phyloP scores from a whole-genome alignment of 2,329 filamentous ascomycete genomes.

The Penicillium aurantiogriseum region DNA sequence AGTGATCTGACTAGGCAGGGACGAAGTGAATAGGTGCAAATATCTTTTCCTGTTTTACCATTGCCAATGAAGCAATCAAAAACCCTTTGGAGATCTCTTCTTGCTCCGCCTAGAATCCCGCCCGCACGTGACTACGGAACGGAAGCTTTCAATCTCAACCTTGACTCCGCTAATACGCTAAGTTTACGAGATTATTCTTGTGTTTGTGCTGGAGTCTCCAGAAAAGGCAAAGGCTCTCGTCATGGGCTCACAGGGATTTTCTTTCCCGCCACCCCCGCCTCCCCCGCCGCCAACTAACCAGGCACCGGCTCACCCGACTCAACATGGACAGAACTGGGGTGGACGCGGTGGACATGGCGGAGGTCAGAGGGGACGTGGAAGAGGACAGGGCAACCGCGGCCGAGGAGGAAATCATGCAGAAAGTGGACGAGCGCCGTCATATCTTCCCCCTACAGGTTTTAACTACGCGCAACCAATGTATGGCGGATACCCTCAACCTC shows the following conservation, averaged over 20 bases:
- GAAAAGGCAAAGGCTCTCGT: constrained; percentile 26
- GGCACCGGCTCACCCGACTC: constrained; percentile 23
- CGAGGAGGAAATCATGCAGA: constrained; percentile 20
- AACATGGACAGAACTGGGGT: constrained; percentile 32
- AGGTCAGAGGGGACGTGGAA: constrained; percentile 29
- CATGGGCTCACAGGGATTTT: constrained; percentile 46
- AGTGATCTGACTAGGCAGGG: background rate
- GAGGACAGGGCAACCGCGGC: constrained; percentile 36
- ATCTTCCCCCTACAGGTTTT: constrained; percentile 25
- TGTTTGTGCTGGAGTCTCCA: constrained; percentile 23
- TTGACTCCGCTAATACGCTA: background rate
- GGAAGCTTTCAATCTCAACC: constrained; percentile 4
- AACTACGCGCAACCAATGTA: constrained; percentile 33
- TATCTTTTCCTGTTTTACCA: background rate
- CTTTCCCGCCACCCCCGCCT: constrained; percentile 48
- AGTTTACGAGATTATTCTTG: constrained; percentile 25
- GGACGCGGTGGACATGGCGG: constrained; percentile 23
- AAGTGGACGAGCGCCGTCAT: constrained; percentile 18
- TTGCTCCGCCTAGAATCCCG: constrained; percentile 1
- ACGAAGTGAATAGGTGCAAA: background rate
- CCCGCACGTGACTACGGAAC: background rate
- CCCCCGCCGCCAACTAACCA: constrained; percentile 27
- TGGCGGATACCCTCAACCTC: constrained; percentile 30
- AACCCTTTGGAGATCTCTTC: constrained; percentile 6
- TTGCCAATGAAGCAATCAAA: constrained; percentile 1